Percentiles rank a stretch among this genome's conserved stretches.
Evolutionary conservation across 2,329 filamentous ascomycete genomes (phyloP).

Genomic region (Eutypella sp.): DNA sequence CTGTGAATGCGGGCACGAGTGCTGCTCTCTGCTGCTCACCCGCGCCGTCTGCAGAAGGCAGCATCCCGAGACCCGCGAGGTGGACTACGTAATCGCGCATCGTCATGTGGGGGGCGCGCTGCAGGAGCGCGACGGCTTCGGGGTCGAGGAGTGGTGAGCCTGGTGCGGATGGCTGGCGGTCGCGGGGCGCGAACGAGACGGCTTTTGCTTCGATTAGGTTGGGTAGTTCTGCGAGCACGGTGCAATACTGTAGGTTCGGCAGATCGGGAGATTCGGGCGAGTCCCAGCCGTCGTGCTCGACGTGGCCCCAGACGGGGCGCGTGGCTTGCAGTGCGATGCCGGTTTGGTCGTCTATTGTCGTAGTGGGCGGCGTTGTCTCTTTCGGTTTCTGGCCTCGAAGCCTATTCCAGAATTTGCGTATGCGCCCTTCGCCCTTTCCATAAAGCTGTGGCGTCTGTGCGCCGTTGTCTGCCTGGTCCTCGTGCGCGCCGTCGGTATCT

Average conservation of each 20-base stretch:
- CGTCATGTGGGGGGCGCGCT: conserved; percentile 65
- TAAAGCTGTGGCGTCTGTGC: too few relatives aligned
- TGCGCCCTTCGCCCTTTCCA: neutral
- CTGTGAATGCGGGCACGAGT: conserved; percentile 58
- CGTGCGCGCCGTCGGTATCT: neutral
- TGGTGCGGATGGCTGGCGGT: neutral
- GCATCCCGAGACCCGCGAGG: conserved; percentile 61
- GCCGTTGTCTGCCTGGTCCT: conserved; percentile 8
- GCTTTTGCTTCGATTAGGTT: conserved; percentile 90
- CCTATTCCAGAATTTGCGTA: conserved; percentile 11
- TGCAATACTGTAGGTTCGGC: conserved; percentile 75
- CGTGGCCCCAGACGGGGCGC: conserved; percentile 67
- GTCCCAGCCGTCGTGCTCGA: conserved; percentile 85
- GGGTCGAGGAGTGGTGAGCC: conserved; percentile 48
- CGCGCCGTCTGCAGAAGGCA: conserved; percentile 30
- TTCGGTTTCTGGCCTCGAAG: conserved; percentile 24
- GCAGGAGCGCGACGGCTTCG: conserved; percentile 65
- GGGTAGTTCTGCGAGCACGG: conserved; percentile 77
- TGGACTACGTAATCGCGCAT: conserved; percentile 74
- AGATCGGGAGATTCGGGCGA: conserved; percentile 71
- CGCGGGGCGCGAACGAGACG: conserved; percentile 65
- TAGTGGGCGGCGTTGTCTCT: conserved; percentile 4
- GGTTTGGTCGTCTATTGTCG: conserved; percentile 32
- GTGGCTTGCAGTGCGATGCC: conserved; percentile 45
- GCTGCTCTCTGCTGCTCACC: neutral